A percentile compares a stretch with the other conserved stretches of the same genome.
These are phyloP conservation scores for Podospora bellae-mahoneyi DNA, from an alignment of 495 filamentous ascomycete species.

Conservation along the genomic window DNA sequence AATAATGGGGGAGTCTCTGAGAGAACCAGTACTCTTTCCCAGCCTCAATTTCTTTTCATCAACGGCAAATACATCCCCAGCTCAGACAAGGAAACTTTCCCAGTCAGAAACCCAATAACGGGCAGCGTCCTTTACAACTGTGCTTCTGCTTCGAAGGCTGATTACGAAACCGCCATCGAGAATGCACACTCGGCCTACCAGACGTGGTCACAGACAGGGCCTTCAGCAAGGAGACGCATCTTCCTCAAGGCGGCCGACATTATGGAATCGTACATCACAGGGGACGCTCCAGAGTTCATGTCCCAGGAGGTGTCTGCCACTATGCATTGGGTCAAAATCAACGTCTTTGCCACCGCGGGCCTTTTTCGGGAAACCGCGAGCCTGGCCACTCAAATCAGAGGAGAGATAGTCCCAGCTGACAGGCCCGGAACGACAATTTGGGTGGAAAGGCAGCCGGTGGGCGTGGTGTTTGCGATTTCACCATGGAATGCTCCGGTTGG, in stretches of 20 bases:
- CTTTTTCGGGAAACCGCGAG: conserved; percentile 63
- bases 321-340: conserved; percentile 43
- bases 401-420: conserved; percentile 35
- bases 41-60: conserved; percentile 54
- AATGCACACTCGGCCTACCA: conserved; percentile 61
- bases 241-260: conserved; percentile 65
- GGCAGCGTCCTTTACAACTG: conserved; percentile 54
- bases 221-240: conserved; percentile 58
- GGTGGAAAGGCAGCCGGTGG: conserved; percentile 30
- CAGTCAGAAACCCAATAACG: conserved; percentile 58
- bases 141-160: conserved; percentile 55
- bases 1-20: neutral
- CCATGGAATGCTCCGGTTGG: conserved; percentile 38
- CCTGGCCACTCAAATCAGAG: conserved; percentile 40
- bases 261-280: conserved; percentile 54
- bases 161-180: conserved; percentile 56
- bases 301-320: conserved; percentile 42
- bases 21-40: conserved; percentile 7
- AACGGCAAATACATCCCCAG: conserved; percentile 56
- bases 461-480: conserved; percentile 37
- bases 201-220: conserved; percentile 58
- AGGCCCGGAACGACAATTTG: conserved; percentile 31
- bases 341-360: conserved; percentile 49
- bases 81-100: conserved; percentile 52
- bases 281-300: conserved; percentile 56